Conservation (phyloP, 352 stramenopile species). For the Globisporangium cylindrosporum region DNA sequence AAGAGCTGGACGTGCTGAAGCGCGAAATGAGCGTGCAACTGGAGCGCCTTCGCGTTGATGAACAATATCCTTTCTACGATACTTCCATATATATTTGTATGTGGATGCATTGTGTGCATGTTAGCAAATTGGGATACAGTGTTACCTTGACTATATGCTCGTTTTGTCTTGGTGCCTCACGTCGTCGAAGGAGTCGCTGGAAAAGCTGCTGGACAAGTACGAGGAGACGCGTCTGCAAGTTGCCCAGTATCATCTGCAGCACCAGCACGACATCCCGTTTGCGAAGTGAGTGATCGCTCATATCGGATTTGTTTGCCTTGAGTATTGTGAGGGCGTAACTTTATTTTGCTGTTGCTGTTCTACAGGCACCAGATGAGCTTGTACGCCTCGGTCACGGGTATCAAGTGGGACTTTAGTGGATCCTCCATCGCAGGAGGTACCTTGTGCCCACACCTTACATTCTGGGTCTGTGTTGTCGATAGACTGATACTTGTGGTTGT, state of each 20-base stretch:
- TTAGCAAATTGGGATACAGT: background rate
- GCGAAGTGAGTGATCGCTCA: conserved; percentile 45
- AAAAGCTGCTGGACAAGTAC: conserved; percentile 63
- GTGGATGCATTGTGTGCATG: conserved; percentile 4
- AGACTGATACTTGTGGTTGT: background rate
- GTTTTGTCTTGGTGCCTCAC: conserved; percentile 12
- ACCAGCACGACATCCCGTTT: conserved; percentile 66
- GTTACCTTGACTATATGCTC: conserved; percentile 4
- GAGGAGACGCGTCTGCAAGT: conserved; percentile 59
- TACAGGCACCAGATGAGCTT: conserved; percentile 73
- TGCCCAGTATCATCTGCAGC: conserved; percentile 51
- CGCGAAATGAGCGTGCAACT: conserved; percentile 63
- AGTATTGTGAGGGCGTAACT: background rate
- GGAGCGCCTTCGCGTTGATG: conserved; percentile 61
- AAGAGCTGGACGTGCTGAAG: conserved; percentile 67
- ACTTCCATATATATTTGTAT: background rate
- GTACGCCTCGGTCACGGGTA: conserved; percentile 69
- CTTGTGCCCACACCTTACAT: background rate
- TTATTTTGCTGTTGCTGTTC: conserved; percentile 2
- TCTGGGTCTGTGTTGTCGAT: background rate
- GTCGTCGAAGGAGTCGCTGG: conserved; percentile 60
- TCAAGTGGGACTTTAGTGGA: conserved; percentile 76
- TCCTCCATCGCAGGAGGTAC: conserved; percentile 45
- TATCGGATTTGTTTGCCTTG: background rate
- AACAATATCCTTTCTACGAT: conserved; percentile 55